Evolutionary conservation across 768 basidiomycete genomes (phyloP), one percentile per base, ranked within the genome.

Genomic region (Suillus discolor): DNA sequence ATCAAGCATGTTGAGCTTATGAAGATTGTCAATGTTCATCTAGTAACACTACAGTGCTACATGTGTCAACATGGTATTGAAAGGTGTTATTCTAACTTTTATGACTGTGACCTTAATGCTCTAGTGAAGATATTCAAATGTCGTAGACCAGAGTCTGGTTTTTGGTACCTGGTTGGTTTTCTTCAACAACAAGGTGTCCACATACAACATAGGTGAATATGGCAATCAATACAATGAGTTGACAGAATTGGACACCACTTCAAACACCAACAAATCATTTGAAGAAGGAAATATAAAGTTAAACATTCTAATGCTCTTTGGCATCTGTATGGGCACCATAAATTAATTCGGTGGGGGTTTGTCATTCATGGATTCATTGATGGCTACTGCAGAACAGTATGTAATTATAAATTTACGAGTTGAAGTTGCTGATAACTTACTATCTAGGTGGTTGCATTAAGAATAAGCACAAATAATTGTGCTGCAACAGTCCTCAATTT

Each of bases 361-460:
- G 67, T 75, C 0, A 67, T 75, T n/a, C 74, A 75, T 59, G 69
- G 71, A 0, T 70, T 74, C 34, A 70, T 76, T 60, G 74, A 78
- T 60, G 71, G 78, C 0, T 72, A 68, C 51, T 72, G 71, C 66
- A 25, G 69, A n/a, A 78, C 65, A 12, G 74, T 78, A 54, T n/a
- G 69, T 28, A 28, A 28, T 28, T 28, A n/a, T n/a, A n/a, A n/a
- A n/a, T n/a, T 39, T 11, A 39, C 6, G 8, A 16, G 42, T 39
- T 4, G 13, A 13, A n/a, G n/a, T n/a, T n/a, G n/a, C n/a, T n/a
- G n/a, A n/a, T n/a, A n/a, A n/a, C n/a, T n/a, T n/a, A 13, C 39
- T 39, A 39, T 12, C 44, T n/a, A 75, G 73, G 57, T 76, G 3
- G 63, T 70, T 16, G 73, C 65, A 0, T 16, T 74, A n/a, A 13